Evolutionary conservation across 768 basidiomycete species (phyloP).

Genomic region (Botryobasidium botryosum): DNA sequence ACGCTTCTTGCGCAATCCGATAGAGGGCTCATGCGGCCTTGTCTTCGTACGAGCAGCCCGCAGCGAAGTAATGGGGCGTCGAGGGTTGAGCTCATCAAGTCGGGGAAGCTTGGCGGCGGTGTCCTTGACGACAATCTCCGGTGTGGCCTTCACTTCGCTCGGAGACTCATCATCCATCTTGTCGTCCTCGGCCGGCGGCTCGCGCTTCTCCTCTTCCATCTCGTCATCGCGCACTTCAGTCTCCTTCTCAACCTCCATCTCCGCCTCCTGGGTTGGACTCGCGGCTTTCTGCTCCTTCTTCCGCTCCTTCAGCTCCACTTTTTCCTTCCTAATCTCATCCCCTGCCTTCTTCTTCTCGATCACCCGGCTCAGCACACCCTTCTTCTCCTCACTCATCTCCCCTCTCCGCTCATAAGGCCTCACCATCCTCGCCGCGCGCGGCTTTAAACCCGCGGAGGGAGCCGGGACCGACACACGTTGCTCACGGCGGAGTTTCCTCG

Average conservation of each 20-base stretch:
- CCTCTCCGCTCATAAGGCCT: slow-evolving; percentile 7
- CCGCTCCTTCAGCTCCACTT: not conserved
- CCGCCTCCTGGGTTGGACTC: too few species aligned
- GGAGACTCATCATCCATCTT: too few species aligned
- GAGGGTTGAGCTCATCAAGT: too few species aligned
- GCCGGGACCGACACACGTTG: slow-evolving; percentile 8
- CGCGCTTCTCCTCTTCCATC: not conserved
- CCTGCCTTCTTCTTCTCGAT: not conserved
- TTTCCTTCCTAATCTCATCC: slow-evolving; percentile 6
- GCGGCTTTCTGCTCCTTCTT: not conserved
- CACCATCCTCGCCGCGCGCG: slow-evolving; percentile 5
- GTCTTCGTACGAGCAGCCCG: too few species aligned
- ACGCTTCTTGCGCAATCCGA: not conserved
- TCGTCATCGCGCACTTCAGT: too few species aligned
- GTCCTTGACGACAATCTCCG: not conserved
- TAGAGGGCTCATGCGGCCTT: too few species aligned
- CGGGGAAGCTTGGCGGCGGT: too few species aligned
- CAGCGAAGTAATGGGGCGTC: too few species aligned
- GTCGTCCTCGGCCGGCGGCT: not conserved
- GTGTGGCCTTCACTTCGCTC: too few species aligned
- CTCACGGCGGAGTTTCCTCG: slow-evolving; percentile 9
- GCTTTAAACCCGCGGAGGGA: slow-evolving; percentile 1
- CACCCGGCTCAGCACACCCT: too few species aligned
- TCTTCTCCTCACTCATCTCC: not conserved
- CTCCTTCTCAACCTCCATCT: not conserved